phyloP scores from a whole-genome alignment of 768 basidiomycete genomes.

The Lentinula sp. region DNA sequence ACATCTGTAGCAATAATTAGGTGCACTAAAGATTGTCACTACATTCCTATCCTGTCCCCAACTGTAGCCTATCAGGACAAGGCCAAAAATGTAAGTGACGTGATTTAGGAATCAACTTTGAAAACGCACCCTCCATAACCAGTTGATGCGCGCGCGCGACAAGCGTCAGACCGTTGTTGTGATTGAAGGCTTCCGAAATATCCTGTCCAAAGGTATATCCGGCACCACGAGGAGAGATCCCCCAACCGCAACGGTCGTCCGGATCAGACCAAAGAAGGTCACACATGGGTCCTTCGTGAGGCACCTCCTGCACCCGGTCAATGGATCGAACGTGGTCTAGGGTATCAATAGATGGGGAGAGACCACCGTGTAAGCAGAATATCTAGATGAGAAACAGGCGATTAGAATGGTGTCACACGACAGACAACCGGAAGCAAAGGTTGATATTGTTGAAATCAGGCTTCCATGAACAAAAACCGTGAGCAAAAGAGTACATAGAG shows the following conservation, averaged over 20 bases:
- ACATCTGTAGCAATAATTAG: slow-evolving; percentile 99
- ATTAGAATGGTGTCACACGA: neutral
- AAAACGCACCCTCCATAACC: slow-evolving; percentile 86
- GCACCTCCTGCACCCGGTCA: slow-evolving; percentile 98
- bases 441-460: neutral
- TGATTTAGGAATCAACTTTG: neutral
- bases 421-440: neutral
- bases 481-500: neutral
- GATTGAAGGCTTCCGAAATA: slow-evolving; percentile 98
- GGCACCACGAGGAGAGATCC: slow-evolving; percentile 96
- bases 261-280: slow-evolving; percentile 99
- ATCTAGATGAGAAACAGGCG: slow-evolving; percentile 49
- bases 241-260: slow-evolving; percentile 99
- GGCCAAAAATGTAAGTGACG: neutral
- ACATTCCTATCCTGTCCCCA: slow-evolving; percentile 99
- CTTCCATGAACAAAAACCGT: neutral
- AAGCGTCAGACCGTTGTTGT: slow-evolving; percentile 96
- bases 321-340: slow-evolving; percentile 98
- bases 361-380: slow-evolving; percentile 96
- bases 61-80: slow-evolving; percentile 60
- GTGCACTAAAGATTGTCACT: slow-evolving; percentile 98
- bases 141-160: slow-evolving; percentile 93
- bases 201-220: slow-evolving; percentile 99
- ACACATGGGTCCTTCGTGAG: slow-evolving; percentile 99
- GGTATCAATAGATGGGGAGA: slow-evolving; percentile 98